Conservation (phyloP, 148 eudicot species). For the Camellia granthamiana region DNA sequence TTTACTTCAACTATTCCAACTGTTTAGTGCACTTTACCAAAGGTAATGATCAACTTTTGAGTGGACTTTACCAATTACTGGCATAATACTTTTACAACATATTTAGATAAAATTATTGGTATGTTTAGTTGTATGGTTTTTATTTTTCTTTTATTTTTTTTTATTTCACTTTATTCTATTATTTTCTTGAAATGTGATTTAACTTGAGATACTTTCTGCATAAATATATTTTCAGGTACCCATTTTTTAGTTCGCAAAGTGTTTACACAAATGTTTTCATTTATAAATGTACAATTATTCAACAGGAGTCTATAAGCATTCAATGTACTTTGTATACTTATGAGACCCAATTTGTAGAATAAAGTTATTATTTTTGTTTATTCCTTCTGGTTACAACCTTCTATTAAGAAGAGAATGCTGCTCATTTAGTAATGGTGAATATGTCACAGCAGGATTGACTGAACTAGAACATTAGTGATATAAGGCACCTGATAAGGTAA, state of each 20-base stretch:
- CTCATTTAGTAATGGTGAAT: conserved; percentile 81
- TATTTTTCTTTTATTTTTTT: no score
- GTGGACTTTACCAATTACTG: neutral
- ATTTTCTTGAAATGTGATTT: neutral
- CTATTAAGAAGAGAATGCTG: conserved; percentile 88
- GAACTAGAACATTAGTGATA: conserved; percentile 77
- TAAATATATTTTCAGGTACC: conserved; percentile 45
- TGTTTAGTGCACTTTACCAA: no score
- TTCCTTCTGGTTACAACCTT: conserved; percentile 48
- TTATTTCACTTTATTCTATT: neutral
- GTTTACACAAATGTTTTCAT: conserved; percentile 81
- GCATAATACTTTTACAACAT: no score
- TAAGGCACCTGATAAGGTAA: conserved; percentile 77
- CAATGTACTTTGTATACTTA: conserved; percentile 5
- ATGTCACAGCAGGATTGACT: conserved; percentile 71
- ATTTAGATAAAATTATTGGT: neutral
- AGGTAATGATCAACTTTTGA: neutral
- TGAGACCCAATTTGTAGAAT: conserved; percentile 6
- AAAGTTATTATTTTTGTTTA: conserved; percentile 11
- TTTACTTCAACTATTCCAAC: no score
- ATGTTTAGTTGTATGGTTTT: neutral
- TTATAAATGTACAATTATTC: conserved; percentile 83
- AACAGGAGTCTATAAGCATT: conserved; percentile 46
- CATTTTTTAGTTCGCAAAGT: conserved; percentile 80
- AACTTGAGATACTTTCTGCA: neutral